A percentile compares a stretch with the other conserved stretches of the same genome.
These are phyloP conservation scores for Pestalotiopsis sp. DNA, from an alignment of 2,329 filamentous ascomycete species.

Conservation along the genomic window DNA sequence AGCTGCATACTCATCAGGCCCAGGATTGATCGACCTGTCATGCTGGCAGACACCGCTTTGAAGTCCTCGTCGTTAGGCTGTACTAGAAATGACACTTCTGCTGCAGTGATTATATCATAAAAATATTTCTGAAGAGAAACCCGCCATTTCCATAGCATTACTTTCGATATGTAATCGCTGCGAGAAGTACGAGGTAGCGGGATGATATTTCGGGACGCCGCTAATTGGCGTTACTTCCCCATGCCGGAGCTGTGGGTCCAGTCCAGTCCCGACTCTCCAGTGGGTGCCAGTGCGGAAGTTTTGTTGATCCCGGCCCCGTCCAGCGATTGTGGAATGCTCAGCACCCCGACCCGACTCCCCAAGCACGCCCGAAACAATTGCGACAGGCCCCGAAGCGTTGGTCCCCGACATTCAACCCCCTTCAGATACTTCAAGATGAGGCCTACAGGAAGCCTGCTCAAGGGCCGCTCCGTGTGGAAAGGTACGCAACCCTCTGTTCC, in stretches of 20 bases:
- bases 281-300: slow-evolving; percentile 16
- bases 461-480: slow-evolving; percentile 38
- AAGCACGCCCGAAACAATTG: slow-evolving; percentile 16
- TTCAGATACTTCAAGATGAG: slow-evolving; percentile 31
- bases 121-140: too few species aligned
- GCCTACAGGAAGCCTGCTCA: slow-evolving; percentile 37
- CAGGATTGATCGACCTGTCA: too few species aligned
- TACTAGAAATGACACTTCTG: too few species aligned
- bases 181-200: too few species aligned
- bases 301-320: neutral
- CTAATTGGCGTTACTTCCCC: neutral
- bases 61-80: too few species aligned
- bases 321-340: neutral
- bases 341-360: neutral
- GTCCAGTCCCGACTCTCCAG: slow-evolving; percentile 13
- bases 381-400: slow-evolving; percentile 17
- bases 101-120: too few species aligned
- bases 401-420: neutral
- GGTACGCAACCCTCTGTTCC: slow-evolving; percentile 21
- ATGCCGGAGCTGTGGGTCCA: slow-evolving; percentile 30
- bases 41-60: too few species aligned
- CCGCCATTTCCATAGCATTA: too few species aligned
- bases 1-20: too few species aligned
- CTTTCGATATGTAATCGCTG: too few species aligned
- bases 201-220: too few species aligned